Percentiles rank a stretch among this genome's conserved stretches.
Conservation (phyloP, 1,139 yeast species). For the Saccharomycopsis hybrid region DNA sequence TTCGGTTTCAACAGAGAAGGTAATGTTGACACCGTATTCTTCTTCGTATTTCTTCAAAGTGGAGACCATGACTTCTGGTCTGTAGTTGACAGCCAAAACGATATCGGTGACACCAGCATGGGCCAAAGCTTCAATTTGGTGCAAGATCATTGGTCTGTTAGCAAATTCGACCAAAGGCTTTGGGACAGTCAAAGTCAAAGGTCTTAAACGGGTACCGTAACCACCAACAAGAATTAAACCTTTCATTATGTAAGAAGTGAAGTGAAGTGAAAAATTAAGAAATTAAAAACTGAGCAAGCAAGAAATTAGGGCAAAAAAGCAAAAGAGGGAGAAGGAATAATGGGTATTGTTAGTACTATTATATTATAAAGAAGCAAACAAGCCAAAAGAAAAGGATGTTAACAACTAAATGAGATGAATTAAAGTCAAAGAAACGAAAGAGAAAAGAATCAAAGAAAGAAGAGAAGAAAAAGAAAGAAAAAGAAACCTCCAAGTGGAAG, state of each 20-base stretch:
- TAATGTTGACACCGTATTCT: constrained; percentile 89
- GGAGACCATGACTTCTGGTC: constrained; percentile 98
- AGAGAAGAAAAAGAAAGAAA: background rate
- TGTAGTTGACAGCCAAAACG: constrained; percentile 97
- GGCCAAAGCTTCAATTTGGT: constrained; percentile 97
- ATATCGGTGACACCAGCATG: constrained; percentile 98
- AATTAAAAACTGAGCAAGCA: too few relatives aligned
- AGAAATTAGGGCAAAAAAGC: background rate
- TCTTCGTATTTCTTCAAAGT: constrained; percentile 91
- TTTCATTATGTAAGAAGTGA: constrained; percentile 52
- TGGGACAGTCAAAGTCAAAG: constrained; percentile 92
- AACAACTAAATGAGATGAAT: background rate
- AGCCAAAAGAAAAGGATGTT: background rate
- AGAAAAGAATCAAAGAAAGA: background rate
- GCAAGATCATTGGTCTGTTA: constrained; percentile 95
- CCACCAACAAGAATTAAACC: constrained; percentile 99
- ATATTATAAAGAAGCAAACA: too few relatives aligned
- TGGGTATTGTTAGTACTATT: too few relatives aligned
- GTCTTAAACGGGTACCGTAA: constrained; percentile 99
- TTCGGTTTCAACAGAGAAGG: constrained; percentile 98
- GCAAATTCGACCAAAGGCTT: constrained; percentile 98
- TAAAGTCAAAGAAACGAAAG: background rate
- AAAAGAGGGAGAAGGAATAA: background rate
- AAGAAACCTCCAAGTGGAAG: too few relatives aligned
- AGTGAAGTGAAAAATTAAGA: background rate